phyloP scores from a whole-genome alignment of 2,329 filamentous ascomycete genomes.

The Amauroascus niger region DNA sequence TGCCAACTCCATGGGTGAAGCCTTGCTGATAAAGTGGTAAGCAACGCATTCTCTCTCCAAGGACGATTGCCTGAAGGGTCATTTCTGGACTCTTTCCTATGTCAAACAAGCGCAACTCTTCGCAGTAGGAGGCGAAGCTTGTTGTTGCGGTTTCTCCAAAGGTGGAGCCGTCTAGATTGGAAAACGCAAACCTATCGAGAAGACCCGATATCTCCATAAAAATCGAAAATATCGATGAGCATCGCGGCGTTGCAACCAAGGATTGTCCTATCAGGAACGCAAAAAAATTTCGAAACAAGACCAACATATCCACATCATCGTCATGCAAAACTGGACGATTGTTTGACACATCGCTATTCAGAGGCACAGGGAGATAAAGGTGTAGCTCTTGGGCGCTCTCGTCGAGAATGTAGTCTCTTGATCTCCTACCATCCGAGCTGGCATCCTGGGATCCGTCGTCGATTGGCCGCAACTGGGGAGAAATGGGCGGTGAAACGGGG shows the following conservation, averaged over 20 bases:
- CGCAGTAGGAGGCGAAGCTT: constrained; percentile 53
- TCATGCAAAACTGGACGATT: constrained; percentile 27
- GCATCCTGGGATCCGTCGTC: constrained; percentile 28
- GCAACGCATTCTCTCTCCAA: constrained; percentile 79
- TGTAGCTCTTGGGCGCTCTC: constrained; percentile 43
- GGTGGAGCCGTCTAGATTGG: constrained; percentile 53
- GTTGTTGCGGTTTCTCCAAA: constrained; percentile 51
- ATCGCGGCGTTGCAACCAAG: constrained; percentile 48
- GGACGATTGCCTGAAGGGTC: constrained; percentile 77
- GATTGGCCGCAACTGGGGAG: constrained; percentile 22
- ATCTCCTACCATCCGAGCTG: constrained; percentile 39
- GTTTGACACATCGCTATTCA: constrained; percentile 43
- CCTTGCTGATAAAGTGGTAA: constrained; percentile 79
- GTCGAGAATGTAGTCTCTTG: constrained; percentile 41
- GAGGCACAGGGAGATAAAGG: constrained; percentile 49
- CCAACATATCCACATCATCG: constrained; percentile 48
- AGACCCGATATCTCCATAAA: constrained; percentile 53
- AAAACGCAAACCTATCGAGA: constrained; percentile 50
- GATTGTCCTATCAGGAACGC: constrained; percentile 55
- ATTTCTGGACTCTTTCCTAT: constrained; percentile 75
- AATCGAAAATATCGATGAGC: constrained; percentile 48
- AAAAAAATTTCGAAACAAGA: constrained; percentile 55
- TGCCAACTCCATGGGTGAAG: constrained; percentile 83
- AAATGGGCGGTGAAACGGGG: constrained; percentile 24
- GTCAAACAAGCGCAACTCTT: constrained; percentile 67